Percentiles rank a stretch among this genome's conserved stretches.
phyloP scores from a whole-genome alignment of 2,329 filamentous ascomycete genomes.

The Monosporascus sp. region DNA sequence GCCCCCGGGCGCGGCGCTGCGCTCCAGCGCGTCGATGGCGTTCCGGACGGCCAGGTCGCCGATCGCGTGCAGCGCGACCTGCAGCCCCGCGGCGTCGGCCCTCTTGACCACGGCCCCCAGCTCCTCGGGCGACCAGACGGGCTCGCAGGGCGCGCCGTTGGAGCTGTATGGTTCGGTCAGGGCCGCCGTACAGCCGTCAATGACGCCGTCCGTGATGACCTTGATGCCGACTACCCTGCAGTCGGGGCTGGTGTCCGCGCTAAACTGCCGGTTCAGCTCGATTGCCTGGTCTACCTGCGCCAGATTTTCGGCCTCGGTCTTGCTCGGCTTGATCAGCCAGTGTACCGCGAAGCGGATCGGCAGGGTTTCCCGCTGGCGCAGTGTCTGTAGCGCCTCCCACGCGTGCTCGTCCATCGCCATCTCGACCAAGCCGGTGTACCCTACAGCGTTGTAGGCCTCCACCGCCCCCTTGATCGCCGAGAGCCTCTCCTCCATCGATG shows the following conservation, averaged over 20 bases:
- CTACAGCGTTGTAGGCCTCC: conserved; percentile 41
- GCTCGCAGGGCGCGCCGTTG: conserved; percentile 39
- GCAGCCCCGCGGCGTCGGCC: conserved; percentile 50
- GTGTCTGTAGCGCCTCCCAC: conserved; percentile 44
- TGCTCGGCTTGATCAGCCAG: conserved; percentile 48
- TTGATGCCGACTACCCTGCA: conserved; percentile 55
- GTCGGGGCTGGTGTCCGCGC: conserved; percentile 37
- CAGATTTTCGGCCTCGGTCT: conserved; percentile 38
- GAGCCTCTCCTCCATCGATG: conserved; percentile 43
- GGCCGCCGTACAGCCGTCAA: conserved; percentile 61
- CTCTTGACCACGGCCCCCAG: conserved; percentile 48
- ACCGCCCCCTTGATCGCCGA: conserved; percentile 42
- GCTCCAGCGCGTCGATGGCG: conserved; percentile 51
- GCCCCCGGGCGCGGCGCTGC: conserved; percentile 30
- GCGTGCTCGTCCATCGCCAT: conserved; percentile 56
- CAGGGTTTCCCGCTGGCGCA: conserved; percentile 29
- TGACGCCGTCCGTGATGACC: conserved; percentile 59
- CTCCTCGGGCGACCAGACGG: conserved; percentile 50
- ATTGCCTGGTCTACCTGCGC: conserved; percentile 47
- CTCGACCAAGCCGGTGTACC: conserved; percentile 51
- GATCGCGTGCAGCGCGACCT: conserved; percentile 61
- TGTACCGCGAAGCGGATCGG: conserved; percentile 49
- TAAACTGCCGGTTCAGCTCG: conserved; percentile 41
- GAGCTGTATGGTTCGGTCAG: conserved; percentile 53
- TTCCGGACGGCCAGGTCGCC: conserved; percentile 54